Evolutionary conservation across 2,329 filamentous ascomycete genomes (phyloP), one percentile per base, ranked within the genome.

Genomic region (Geosmithia putterillii): DNA sequence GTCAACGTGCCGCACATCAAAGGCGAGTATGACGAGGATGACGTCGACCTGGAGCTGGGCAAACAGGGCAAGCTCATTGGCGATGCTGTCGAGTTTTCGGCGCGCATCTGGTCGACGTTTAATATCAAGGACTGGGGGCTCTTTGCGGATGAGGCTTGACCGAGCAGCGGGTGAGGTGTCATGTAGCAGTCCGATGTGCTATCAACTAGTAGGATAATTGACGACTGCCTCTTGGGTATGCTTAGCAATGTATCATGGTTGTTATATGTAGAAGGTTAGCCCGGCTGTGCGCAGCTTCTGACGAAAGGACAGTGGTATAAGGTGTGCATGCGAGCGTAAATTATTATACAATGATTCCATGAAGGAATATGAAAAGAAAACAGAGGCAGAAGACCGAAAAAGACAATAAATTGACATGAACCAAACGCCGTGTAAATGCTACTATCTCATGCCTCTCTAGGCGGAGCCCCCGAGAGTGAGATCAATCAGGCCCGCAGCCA

Each of bases 1-100:
- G 77, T 95, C 56, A 95, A 95, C 62, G 84, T 94, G 40, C 90
- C 89, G 22, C 83, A 92, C 57, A 81, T 87, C 51, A 72, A 76
- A 52, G 81, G 81, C 48, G 77, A 84, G 59, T 87, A 87, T 57
- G 70, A 80, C 52, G 76, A 80, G 59, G 80, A 82, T 8, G 80
- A 86, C 25, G 76, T 90, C 15, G 77, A 86, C 55, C 63, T 81
- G 44, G 71, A 78, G 55, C 62, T 78, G 45, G 79, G 79, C 15
- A 79, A 74, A 57, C 73, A 74, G 54, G 83, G 81, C 4, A 72
- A 77, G 59, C 64, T 85, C 49, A 80, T 86, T 53, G 81, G 80
- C 42, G 73, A 81, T 52, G 74, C 74, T 6, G 74, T 82, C 34
- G 82, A 86, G 57, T 79, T 83, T 56, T 77, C 77, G 3, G 70